Evolutionary conservation across 225 moss, liverwort and hornwort species (phyloP).

Genomic region (Takakia lepidozioides): DNA sequence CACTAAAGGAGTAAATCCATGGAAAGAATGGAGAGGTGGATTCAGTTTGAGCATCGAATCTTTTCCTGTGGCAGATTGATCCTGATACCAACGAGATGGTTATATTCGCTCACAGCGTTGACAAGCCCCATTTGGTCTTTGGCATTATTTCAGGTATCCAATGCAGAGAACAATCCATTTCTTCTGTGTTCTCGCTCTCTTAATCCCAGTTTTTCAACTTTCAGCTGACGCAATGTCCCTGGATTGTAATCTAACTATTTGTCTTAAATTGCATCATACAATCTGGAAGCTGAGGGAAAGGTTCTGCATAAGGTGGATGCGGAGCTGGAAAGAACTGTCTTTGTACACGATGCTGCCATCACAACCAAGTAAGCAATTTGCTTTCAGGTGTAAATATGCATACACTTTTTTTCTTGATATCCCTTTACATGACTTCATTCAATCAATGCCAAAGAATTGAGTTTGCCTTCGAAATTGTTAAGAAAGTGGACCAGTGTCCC

Average conservation of each 20-base stretch:
- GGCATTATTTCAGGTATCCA: constrained; percentile 1
- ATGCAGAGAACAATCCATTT: no score
- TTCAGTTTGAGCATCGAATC: no score
- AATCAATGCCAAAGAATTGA: no score
- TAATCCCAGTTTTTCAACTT: no score
- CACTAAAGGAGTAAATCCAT: no score
- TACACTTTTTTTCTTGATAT: no score
- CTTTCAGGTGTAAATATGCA: no score
- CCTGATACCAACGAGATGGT: constrained; percentile 4
- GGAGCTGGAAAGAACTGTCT: not conserved
- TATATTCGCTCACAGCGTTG: not conserved
- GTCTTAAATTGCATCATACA: not conserved
- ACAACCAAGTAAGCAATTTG: not conserved
- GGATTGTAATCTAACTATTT: not conserved
- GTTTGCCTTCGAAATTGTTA: no score
- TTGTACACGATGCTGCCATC: not conserved
- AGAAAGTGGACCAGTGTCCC: no score
- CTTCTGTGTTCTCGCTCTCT: no score
- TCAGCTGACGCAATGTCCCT: not conserved
- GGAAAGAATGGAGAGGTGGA: no score
- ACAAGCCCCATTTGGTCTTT: not conserved
- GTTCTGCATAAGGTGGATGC: not conserved
- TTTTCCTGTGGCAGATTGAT: constrained; percentile 5
- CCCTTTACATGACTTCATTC: no score
- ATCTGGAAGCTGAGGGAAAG: not conserved